Percentiles rank a stretch among this genome's conserved stretches.
These are phyloP conservation scores for Aspergillus sergii DNA, from an alignment of 2,329 filamentous ascomycete species.

Conservation along the genomic window DNA sequence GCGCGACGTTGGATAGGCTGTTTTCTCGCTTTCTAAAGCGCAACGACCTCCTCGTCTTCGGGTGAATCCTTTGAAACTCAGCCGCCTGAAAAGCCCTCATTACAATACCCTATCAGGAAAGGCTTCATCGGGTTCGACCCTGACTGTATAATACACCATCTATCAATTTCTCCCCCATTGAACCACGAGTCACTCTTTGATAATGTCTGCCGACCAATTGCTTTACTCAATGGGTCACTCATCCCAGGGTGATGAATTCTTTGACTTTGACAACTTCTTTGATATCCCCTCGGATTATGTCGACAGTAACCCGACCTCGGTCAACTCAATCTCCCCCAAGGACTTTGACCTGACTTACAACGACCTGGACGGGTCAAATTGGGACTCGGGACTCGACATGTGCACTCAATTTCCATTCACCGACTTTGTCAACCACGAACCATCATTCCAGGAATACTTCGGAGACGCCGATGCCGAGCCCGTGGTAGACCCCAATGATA, in stretches of 20 bases:
- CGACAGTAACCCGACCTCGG: conserved; percentile 33
- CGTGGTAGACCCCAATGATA: conserved; percentile 19
- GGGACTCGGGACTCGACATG: conserved; percentile 22
- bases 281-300: conserved; percentile 31
- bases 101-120: conserved; percentile 9
- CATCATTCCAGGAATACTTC: conserved; percentile 21
- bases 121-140: conserved; percentile 3
- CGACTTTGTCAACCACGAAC: conserved; percentile 27
- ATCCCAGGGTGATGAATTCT: conserved; percentile 29
- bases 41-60: not conserved
- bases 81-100: conserved; percentile 2
- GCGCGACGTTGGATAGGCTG: not conserved
- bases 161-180: not conserved
- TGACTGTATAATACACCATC: not conserved
- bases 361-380: conserved; percentile 25
- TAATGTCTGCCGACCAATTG: conserved; percentile 33
- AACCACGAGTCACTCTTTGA: conserved; percentile 3
- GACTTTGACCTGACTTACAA: conserved; percentile 31
- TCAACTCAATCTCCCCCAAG: conserved; percentile 32
- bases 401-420: conserved; percentile 26
- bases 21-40: conserved; percentile 12
- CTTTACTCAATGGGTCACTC: conserved; percentile 26
- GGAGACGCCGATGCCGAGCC: conserved; percentile 19
- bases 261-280: conserved; percentile 40
- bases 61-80: not conserved